Evolutionary conservation across 768 basidiomycete genomes (phyloP).

Genomic region (Agaricus subrufescens): DNA sequence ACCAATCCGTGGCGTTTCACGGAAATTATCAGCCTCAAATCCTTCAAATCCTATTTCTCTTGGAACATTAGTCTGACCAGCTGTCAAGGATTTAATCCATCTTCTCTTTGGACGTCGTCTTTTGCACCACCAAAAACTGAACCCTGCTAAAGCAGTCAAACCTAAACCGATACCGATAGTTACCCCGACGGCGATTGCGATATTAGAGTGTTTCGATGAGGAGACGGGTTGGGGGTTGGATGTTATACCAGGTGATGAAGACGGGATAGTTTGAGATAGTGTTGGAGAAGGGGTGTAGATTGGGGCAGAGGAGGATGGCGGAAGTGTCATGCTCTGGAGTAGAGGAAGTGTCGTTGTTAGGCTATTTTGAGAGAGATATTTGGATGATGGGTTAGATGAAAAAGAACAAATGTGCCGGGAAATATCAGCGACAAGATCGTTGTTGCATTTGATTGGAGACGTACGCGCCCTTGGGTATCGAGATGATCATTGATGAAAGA

Average conservation of each 20-base stretch:
- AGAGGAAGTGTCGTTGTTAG: slow-evolving; percentile 1
- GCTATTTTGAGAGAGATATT: neutral
- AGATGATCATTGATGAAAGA: slow-evolving; percentile 4
- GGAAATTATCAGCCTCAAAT: neutral
- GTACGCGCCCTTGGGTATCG: slow-evolving; percentile 3
- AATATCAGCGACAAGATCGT: neutral
- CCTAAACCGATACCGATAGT: slow-evolving; percentile 6
- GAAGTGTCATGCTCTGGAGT: slow-evolving; percentile 8
- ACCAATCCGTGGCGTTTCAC: neutral
- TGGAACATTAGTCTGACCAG: neutral
- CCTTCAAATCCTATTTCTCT: neutral
- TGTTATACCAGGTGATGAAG: neutral
- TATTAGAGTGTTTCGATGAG: neutral
- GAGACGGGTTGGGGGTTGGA: neutral
- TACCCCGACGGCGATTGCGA: slow-evolving; percentile 7
- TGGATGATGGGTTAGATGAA: neutral
- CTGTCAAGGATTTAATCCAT: neutral
- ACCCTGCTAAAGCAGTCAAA: neutral
- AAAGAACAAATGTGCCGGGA: no score
- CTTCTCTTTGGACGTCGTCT: neutral
- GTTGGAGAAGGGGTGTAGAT: slow-evolving; percentile 6
- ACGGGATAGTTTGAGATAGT: neutral
- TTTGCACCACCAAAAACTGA: slow-evolving; percentile 3
- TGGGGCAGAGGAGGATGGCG: slow-evolving; percentile 5
- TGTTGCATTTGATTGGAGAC: neutral